Conservation (phyloP, 495 filamentous ascomycete species). For the Tuber umbilicatum region DNA sequence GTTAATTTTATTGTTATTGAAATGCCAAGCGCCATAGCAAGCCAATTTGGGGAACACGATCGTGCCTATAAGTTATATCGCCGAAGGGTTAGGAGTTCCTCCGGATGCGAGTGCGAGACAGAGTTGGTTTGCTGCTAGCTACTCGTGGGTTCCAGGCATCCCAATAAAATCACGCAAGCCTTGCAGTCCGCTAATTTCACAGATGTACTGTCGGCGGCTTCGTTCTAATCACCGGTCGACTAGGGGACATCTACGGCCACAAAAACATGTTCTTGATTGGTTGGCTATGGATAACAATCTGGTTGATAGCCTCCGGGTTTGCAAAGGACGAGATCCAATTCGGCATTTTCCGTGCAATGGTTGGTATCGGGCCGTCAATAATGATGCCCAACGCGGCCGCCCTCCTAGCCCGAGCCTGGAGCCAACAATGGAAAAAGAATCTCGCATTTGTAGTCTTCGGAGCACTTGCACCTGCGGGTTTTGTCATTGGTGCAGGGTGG, state of each 20-base stretch:
- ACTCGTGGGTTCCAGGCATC: slow-evolving; percentile 30
- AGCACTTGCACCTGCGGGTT: slow-evolving; percentile 54
- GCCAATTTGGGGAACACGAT: slow-evolving; percentile 36
- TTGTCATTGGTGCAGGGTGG: slow-evolving; percentile 50
- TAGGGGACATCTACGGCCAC: slow-evolving; percentile 61
- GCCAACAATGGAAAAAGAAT: slow-evolving; percentile 49
- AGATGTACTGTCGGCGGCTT: slow-evolving; percentile 57
- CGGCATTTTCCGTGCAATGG: slow-evolving; percentile 54
- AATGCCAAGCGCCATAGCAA: slow-evolving; percentile 19
- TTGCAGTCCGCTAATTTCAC: slow-evolving; percentile 2
- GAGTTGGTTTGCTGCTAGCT: slow-evolving; percentile 45
- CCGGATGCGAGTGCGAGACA: slow-evolving; percentile 13
- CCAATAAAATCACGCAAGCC: background rate
- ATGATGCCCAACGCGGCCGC: slow-evolving; percentile 59
- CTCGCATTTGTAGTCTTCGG: slow-evolving; percentile 62
- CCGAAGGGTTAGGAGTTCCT: slow-evolving; percentile 23
- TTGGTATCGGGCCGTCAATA: slow-evolving; percentile 58
- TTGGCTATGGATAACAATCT: slow-evolving; percentile 57
- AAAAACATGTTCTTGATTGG: slow-evolving; percentile 56
- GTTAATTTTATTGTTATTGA: background rate
- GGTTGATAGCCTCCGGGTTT: slow-evolving; percentile 52
- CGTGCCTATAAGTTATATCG: slow-evolving; percentile 29
- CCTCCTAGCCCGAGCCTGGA: slow-evolving; percentile 51
- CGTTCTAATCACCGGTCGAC: slow-evolving; percentile 56
- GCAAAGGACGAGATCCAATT: slow-evolving; percentile 50